Evolutionary conservation across 192 early-diverging fungal species (phyloP).

Genomic region (Coemansia sp.): DNA sequence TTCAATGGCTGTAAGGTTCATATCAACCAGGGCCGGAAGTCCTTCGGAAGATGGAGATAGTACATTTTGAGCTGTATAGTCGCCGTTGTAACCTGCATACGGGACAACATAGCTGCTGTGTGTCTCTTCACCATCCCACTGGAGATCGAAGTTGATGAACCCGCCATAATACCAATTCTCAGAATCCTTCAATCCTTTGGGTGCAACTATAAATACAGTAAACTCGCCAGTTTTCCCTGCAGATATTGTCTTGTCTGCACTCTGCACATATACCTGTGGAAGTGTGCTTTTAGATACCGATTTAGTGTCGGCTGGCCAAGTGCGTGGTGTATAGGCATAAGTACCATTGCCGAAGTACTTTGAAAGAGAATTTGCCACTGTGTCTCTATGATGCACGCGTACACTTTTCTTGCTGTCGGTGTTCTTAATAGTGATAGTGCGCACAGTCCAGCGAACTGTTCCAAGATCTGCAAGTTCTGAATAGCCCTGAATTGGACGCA

Average conservation of each 20-base stretch:
- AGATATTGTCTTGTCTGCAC: slow-evolving; percentile 8
- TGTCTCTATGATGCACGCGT: slow-evolving; percentile 9
- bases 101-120: slow-evolving; percentile 28
- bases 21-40: slow-evolving; percentile 20
- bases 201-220: slow-evolving; percentile 30
- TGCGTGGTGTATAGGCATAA: slow-evolving; percentile 16
- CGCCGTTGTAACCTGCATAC: slow-evolving; percentile 50
- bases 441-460: slow-evolving; percentile 16
- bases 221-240: slow-evolving; percentile 27
- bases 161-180: slow-evolving; percentile 55
- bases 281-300: slow-evolving; percentile 3
- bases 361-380: slow-evolving; percentile 38
- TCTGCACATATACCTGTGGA: slow-evolving; percentile 14
- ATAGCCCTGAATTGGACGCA: not conserved
- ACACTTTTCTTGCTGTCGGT: slow-evolving; percentile 23
- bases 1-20: not conserved
- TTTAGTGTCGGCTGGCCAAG: slow-evolving; percentile 16
- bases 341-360: slow-evolving; percentile 24
- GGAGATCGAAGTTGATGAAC: slow-evolving; percentile 30
- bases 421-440: slow-evolving; percentile 29
- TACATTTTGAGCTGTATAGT: slow-evolving; percentile 30
- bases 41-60: slow-evolving; percentile 17
- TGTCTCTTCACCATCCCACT: slow-evolving; percentile 16
- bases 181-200: slow-evolving; percentile 28
- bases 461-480: not conserved